Base-by-base conservation (phyloP, 2,329 filamentous ascomycete species). In the Fusarium penzigii region DNA sequence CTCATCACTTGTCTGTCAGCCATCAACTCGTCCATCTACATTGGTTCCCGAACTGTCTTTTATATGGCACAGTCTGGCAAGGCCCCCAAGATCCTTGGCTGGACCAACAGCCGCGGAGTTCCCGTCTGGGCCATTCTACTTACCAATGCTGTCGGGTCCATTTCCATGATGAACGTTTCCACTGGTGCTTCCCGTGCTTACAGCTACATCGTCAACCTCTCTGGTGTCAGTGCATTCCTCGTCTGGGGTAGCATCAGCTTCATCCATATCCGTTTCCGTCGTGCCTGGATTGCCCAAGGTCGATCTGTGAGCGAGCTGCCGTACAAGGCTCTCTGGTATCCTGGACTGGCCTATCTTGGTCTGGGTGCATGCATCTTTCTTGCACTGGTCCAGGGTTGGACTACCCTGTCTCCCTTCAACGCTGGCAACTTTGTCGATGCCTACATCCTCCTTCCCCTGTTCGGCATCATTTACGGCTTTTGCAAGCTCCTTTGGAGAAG, bases 21-120 rank as follows among this genome's bases (percentile, higher is more conserved):
- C 16, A 82, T 87, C 60, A 92, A 92, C 71, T 85, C 83, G 47
- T 88, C 86, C 9, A 87, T 92, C 55, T 92, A 92, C 68, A 89
- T 92, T 59, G 85, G 84, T 42, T 89, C 86, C 3, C 82, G 89
- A 17, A 92, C 88, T 0, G 72, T 93, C 2, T 73, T 92, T 1
- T 91, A 85, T 73, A 89, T 92, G 84, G 87, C 87, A 0, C 85
- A 89, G 62, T 84, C 85, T 42, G 78, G 82, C 43, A 90, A 89
- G 68, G 89, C 89, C 0, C 89, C 89, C 0, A 74, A 71, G 17
- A 80, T 92, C 61, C 75, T 92, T 2, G 86, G 86, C 40, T 83
- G 81, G 68, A 90, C 88, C 2, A 84, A 87, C 67, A 74, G 73
- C 20, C 78, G 82, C 13, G 89, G 89, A 25, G 79, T 84, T 5